These are phyloP conservation scores for Globisporangium rhizosaccharum DNA, from an alignment of 352 stramenopile species.

Conservation along the genomic window DNA sequence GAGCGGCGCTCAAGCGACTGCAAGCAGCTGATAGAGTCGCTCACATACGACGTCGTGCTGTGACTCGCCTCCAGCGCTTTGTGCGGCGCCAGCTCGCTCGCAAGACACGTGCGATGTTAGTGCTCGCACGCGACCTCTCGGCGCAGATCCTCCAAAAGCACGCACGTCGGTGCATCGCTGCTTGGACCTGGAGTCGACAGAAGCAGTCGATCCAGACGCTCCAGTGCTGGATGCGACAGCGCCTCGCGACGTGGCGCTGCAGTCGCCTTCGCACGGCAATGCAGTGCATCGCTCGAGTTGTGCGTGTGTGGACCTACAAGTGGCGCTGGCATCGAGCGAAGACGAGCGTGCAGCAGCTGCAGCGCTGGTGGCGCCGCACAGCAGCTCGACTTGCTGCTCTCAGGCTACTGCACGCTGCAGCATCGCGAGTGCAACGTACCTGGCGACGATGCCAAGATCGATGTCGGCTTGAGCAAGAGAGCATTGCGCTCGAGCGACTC, in stretches of 20 bases:
- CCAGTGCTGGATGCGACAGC: conserved; percentile 35
- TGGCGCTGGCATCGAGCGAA: conserved; percentile 15
- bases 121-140: conserved; percentile 30
- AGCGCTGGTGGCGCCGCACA: conserved; percentile 42
- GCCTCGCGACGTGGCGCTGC: conserved; percentile 7
- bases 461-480: not conserved
- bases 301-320: conserved; percentile 19
- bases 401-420: not conserved
- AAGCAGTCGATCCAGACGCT: conserved; percentile 17
- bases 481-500: conserved; percentile 4
- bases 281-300: conserved; percentile 4
- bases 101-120: conserved; percentile 28
- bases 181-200: conserved; percentile 8
- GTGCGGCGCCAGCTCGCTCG: conserved; percentile 28
- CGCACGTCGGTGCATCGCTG: conserved; percentile 21
- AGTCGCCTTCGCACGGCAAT: conserved; percentile 13
- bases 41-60: conserved; percentile 10
- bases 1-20: conserved; percentile 12
- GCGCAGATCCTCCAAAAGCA: conserved; percentile 48
- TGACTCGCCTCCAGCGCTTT: conserved; percentile 32
- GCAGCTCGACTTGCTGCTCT: not conserved
- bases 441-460: not conserved
- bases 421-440: not conserved
- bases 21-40: conserved; percentile 12
- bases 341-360: conserved; percentile 14